phyloP scores from a whole-genome alignment of 495 filamentous ascomycete genomes.

The Aspergillus sclerotioniger region DNA sequence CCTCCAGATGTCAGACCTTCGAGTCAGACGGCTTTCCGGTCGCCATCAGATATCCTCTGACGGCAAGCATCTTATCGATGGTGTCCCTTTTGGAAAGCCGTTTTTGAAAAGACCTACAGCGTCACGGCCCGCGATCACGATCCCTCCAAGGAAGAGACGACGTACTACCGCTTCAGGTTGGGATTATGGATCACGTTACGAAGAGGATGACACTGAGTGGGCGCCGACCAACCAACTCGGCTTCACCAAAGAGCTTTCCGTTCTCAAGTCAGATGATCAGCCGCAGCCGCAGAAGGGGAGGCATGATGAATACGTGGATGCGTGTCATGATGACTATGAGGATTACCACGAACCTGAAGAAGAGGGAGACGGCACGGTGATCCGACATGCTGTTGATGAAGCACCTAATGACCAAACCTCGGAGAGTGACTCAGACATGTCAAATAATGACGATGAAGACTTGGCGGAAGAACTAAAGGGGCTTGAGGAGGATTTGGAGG shows the following conservation, averaged over 20 bases:
- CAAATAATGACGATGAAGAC: constrained; percentile 40
- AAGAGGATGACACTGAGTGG: constrained; percentile 42
- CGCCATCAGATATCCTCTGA: constrained; percentile 78
- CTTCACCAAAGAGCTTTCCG: constrained; percentile 18
- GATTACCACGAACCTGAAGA: constrained; percentile 31
- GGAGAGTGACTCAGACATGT: constrained; percentile 37
- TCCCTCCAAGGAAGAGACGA: constrained; percentile 73
- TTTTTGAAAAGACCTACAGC: constrained; percentile 54
- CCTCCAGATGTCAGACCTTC: constrained; percentile 70
- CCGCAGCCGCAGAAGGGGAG: background rate
- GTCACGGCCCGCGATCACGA: constrained; percentile 63
- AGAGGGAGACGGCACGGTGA: constrained; percentile 41
- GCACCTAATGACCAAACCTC: constrained; percentile 24
- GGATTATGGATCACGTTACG: constrained; percentile 28
- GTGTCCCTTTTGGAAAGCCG: constrained; percentile 80
- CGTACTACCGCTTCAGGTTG: constrained; percentile 47
- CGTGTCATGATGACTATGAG: constrained; percentile 20
- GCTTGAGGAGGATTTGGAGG: constrained; percentile 42
- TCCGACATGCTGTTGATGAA: constrained; percentile 36
- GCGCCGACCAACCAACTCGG: constrained; percentile 27
- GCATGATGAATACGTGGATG: constrained; percentile 8
- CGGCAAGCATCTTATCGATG: constrained; percentile 85
- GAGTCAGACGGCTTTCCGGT: constrained; percentile 70
- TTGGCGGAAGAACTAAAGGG: constrained; percentile 43
- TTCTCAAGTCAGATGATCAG: constrained; percentile 11